phyloP scores from a whole-genome alignment of 2,329 filamentous ascomycete species.

The Sarocladium strictum region DNA sequence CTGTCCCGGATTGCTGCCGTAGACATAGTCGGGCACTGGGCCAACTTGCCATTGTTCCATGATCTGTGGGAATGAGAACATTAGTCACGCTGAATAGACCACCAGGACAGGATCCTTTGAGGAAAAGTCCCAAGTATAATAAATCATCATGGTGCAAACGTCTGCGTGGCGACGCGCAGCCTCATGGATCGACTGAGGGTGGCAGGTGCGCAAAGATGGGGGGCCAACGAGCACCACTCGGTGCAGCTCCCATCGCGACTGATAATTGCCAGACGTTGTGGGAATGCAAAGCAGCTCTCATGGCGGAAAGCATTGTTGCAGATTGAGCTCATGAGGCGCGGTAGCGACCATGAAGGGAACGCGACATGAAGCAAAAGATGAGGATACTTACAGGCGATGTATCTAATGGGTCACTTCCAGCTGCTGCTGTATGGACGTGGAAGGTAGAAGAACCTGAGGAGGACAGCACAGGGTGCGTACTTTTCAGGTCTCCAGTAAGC shows the following conservation, averaged over 20 bases:
- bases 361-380: not conserved
- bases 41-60: constrained; percentile 59
- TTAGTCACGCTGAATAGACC: not conserved
- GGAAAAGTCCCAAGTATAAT: not conserved
- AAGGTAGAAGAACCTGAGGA: constrained; percentile 8
- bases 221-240: constrained; percentile 3
- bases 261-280: not conserved
- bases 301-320: not conserved
- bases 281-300: not conserved
- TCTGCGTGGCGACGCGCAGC: not conserved
- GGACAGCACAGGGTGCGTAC: constrained; percentile 6
- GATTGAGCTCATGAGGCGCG: not conserved
- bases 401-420: constrained; percentile 9
- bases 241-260: not conserved
- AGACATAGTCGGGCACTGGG: constrained; percentile 54
- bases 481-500: constrained; percentile 6
- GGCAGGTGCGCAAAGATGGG: not conserved
- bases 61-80: constrained; percentile 32
- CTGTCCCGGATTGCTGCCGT: constrained; percentile 31
- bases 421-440: constrained; percentile 1
- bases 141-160: not conserved
- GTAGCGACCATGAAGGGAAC: not conserved
- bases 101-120: not conserved
- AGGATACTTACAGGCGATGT: constrained; percentile 6
- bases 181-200: not conserved